Evolutionary conservation across 768 basidiomycete genomes (phyloP), one percentile per base, ranked within the genome.

Genomic region (Rhizopogon salebrosus): DNA sequence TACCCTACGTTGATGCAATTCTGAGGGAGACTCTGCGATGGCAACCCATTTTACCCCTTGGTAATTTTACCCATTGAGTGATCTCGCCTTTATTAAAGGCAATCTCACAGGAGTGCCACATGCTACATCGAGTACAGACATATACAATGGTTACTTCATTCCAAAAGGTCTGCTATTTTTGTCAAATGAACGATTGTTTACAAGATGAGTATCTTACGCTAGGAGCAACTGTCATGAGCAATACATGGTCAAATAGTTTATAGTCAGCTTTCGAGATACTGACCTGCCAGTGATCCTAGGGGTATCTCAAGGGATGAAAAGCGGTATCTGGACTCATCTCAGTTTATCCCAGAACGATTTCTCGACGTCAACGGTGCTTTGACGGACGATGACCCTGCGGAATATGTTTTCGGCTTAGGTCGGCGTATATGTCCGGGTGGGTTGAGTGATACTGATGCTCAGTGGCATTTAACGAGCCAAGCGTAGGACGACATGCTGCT

Each of bases 401-500:
- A 51, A 2, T 57, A 41, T 9, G 2, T 53, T 13, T 60, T 54
- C 26, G 60, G 60, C 2, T 14, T 40, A 10, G 54, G 49, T 2
- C 38, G 54, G 31, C 51, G 54, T 27, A 29, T 22, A 11, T 54
- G 49, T 22, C 45, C 51, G 16, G 42, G 50, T 51, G 9, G 13
- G 22, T 31, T 3, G 13, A 22, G 27, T 9, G 5, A 8, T 13
- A 16, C 20, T 16, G 18, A 23, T 26, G 3, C 18, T 13, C 13
- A 8, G 2, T 13, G 31, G 9, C 7, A 22, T 34, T 8, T 14
- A 3, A 31, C 22, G 20, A 46, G 31, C 11, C 11, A 0, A 13
- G 7, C 8, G 4, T 7, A 10, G 70, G 66, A 10, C 58, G 63
- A 7, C 38, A 53, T 41, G 41, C 63, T 31, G 64, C 61, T 16